These are phyloP conservation scores for Phytopythium montanum DNA, from an alignment of 352 stramenopile species.

Conservation along the genomic window DNA sequence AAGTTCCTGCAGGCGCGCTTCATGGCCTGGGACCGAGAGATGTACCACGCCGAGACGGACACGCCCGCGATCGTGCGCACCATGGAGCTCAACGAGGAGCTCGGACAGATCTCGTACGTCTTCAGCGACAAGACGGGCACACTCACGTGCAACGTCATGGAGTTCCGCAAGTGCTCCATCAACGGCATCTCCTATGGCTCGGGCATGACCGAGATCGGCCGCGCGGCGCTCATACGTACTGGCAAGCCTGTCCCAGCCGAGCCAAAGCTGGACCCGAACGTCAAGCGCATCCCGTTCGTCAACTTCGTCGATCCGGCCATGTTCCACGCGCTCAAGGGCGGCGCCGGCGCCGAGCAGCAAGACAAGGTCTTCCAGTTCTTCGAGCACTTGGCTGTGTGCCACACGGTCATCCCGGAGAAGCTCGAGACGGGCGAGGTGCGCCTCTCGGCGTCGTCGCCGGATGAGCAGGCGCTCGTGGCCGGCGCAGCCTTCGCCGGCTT, in stretches of 20 bases:
- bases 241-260: conserved; percentile 61
- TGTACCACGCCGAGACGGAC: conserved; percentile 91
- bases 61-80: conserved; percentile 83
- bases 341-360: conserved; percentile 30
- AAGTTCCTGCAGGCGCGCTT: conserved; percentile 85
- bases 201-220: conserved; percentile 77
- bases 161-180: conserved; percentile 94
- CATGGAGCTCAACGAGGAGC: conserved; percentile 90
- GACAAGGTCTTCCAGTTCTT: conserved; percentile 75
- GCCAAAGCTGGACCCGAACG: conserved; percentile 48
- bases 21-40: conserved; percentile 87
- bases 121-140: conserved; percentile 93
- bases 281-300: conserved; percentile 62
- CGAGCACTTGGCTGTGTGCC: conserved; percentile 79
- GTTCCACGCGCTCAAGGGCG: conserved; percentile 58
- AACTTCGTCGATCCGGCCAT: conserved; percentile 75
- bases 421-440: conserved; percentile 61
- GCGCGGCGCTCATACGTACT: conserved; percentile 50
- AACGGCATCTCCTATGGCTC: conserved; percentile 90
- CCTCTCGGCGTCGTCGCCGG: conserved; percentile 73
- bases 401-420: conserved; percentile 78
- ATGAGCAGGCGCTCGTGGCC: conserved; percentile 83
- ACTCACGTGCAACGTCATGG: conserved; percentile 92
- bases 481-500: conserved; percentile 68
- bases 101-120: conserved; percentile 89